phyloP scores from a whole-genome alignment of 2,329 filamentous ascomycete genomes.

The Ophiocordyceps polyrhachis-furcata region DNA sequence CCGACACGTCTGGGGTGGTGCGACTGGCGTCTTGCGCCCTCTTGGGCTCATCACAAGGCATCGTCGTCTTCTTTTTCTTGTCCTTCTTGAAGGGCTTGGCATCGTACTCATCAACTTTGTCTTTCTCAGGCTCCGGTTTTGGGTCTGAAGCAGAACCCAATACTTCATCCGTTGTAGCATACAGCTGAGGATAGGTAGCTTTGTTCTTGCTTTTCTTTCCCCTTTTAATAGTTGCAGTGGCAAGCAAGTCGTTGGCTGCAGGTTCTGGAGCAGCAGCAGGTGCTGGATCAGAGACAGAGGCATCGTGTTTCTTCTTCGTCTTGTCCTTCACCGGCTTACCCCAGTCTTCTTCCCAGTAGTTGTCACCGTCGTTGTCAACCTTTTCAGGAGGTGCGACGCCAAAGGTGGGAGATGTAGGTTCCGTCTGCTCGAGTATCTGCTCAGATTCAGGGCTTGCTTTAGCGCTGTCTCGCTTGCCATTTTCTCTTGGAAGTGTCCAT shows the following conservation, averaged over 20 bases:
- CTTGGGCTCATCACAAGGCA: slow-evolving; percentile 7
- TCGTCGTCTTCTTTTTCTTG: slow-evolving; percentile 9
- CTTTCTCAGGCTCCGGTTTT: slow-evolving; percentile 5
- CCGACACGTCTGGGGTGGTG: not conserved
- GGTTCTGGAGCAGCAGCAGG: not conserved
- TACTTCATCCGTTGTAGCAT: slow-evolving; percentile 7
- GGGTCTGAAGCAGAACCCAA: slow-evolving; percentile 6
- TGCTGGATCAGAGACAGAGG: slow-evolving; percentile 1
- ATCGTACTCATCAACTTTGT: slow-evolving; percentile 2
- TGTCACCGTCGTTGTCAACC: slow-evolving; percentile 19
- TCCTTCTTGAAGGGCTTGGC: slow-evolving; percentile 13
- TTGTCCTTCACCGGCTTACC: slow-evolving; percentile 13
- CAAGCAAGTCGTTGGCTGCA: slow-evolving; percentile 1
- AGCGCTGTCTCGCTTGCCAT: slow-evolving; percentile 16
- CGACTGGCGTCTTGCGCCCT: slow-evolving; percentile 6
- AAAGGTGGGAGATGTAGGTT: slow-evolving; percentile 3
- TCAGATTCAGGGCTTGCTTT: not conserved
- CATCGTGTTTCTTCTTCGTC: slow-evolving; percentile 11
- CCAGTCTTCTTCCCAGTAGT: slow-evolving; percentile 15
- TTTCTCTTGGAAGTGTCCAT: slow-evolving; percentile 18
- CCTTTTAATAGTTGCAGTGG: slow-evolving; percentile 6
- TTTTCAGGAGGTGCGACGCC: slow-evolving; percentile 10
- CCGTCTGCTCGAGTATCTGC: not conserved
- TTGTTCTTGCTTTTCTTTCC: slow-evolving; percentile 19
- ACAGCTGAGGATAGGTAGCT: slow-evolving; percentile 1